These are phyloP conservation scores for Sechiopsis laciniata DNA, from an alignment of 306 rosid species.

Conservation along the genomic window DNA sequence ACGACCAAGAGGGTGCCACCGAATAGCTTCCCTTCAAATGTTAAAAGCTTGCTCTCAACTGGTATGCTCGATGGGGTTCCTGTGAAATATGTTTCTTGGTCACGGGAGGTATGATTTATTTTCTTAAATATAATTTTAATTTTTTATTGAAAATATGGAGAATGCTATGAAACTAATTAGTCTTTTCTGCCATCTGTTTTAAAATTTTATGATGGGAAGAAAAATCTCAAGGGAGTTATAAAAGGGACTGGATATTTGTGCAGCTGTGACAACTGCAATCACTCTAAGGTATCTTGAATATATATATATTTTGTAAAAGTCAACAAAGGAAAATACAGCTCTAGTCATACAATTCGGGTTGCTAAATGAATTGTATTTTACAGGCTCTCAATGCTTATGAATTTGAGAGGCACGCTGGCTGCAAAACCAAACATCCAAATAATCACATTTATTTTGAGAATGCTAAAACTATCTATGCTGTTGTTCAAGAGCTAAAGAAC, in stretches of 20 bases:
- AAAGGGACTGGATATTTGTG: conserved; percentile 92
- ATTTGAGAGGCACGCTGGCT: conserved; percentile 90
- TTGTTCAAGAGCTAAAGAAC: conserved; percentile 92
- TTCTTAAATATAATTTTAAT: conserved; percentile 17
- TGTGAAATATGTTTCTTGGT: conserved; percentile 87
- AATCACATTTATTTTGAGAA: conserved; percentile 89
- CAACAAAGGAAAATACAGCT: background rate
- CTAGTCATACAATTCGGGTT: conserved; percentile 21
- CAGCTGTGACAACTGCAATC: conserved; percentile 68
- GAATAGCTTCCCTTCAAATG: conserved; percentile 91
- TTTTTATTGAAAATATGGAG: conserved; percentile 12
- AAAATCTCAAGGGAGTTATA: conserved; percentile 59
- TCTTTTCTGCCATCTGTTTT: conserved; percentile 14
- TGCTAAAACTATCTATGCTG: conserved; percentile 87
- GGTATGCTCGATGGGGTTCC: conserved; percentile 90
- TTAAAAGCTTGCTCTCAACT: conserved; percentile 88
- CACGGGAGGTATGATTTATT: conserved; percentile 57
- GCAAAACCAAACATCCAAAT: conserved; percentile 94
- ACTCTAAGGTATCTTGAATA: conserved; percentile 47
- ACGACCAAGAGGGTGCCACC: conserved; percentile 60
- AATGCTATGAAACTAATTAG: background rate
- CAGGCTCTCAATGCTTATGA: conserved; percentile 94
- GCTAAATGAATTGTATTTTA: conserved; percentile 32
- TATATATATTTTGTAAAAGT: background rate
- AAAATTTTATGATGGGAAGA: conserved; percentile 43